Evolutionary conservation across 257 asterid species (phyloP).

Genomic region (Scutellaria minor): DNA sequence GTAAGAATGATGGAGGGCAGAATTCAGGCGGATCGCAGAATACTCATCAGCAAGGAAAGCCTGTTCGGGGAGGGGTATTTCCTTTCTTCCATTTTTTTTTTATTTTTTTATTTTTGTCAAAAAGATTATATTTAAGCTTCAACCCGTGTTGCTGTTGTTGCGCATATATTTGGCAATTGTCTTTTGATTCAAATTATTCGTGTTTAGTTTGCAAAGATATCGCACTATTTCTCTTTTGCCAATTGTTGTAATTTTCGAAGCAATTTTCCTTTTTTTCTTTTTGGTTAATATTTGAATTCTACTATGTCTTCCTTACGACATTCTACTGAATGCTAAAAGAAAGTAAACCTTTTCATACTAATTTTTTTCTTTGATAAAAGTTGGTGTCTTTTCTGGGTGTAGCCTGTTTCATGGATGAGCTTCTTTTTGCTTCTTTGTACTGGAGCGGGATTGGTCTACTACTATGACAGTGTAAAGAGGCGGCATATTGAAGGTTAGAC

Average conservation of each 20-base stretch:
- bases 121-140: not conserved
- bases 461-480: conserved; percentile 86
- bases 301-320: not conserved
- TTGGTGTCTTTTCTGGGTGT: conserved; percentile 26
- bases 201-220: conserved; percentile 18
- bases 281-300: not conserved
- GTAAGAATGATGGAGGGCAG: conserved; percentile 45
- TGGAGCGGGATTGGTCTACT: conserved; percentile 75
- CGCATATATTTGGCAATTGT: not conserved
- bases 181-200: conserved; percentile 6
- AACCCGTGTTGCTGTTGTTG: not conserved
- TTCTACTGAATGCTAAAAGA: conserved; percentile 2
- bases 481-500: conserved; percentile 83
- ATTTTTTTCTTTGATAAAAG: not conserved
- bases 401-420: conserved; percentile 96
- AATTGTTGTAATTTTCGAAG: not conserved
- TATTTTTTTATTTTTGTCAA: no score
- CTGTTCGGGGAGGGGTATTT: conserved; percentile 76
- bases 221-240: not conserved
- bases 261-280: not conserved
- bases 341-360: not conserved
- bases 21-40: conserved; percentile 56
- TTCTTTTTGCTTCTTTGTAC: conserved; percentile 78
- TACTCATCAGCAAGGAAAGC: conserved; percentile 61
- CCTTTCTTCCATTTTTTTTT: not conserved